Evolutionary conservation across 1,284 basidiomycete species (phyloP).

Genomic region (Lignosus rhinocerotis): DNA sequence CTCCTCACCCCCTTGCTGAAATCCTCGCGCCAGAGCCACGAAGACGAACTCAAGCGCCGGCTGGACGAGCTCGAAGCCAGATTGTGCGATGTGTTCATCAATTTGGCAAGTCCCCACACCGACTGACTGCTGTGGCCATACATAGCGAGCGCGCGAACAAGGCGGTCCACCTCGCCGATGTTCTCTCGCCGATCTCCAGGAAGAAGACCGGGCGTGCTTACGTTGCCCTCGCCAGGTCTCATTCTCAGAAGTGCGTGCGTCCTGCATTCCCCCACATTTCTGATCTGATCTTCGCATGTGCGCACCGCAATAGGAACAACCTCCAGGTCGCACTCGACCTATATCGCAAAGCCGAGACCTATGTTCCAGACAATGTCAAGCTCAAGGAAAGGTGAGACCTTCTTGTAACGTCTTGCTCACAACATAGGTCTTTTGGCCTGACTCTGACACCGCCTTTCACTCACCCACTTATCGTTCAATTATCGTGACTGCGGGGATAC

Average conservation of each 20-base stretch:
- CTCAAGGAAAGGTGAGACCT: conserved; percentile 80
- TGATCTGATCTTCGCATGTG: not conserved
- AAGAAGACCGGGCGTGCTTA: conserved; percentile 78
- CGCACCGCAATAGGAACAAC: conserved; percentile 53
- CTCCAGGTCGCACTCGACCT: conserved; percentile 70
- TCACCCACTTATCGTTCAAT: not conserved
- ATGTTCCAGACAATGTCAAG: conserved; percentile 77
- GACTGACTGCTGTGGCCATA: conserved; percentile 16
- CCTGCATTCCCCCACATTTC: not conserved
- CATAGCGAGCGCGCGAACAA: conserved; percentile 58
- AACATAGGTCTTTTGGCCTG: conserved; percentile 28
- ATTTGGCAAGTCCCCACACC: conserved; percentile 1
- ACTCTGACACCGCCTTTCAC: conserved; percentile 33
- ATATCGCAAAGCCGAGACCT: conserved; percentile 72
- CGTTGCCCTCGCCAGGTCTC: conserved; percentile 71
- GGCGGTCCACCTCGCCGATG: conserved; percentile 57
- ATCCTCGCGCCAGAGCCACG: conserved; percentile 56
- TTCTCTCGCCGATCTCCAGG: conserved; percentile 65
- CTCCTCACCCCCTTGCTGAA: conserved; percentile 60
- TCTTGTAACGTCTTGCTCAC: conserved; percentile 31
- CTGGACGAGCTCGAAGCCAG: conserved; percentile 70
- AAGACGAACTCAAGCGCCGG: conserved; percentile 61
- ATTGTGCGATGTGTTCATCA: conserved; percentile 48
- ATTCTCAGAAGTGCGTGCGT: conserved; percentile 66
- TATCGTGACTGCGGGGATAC: not conserved